phyloP scores from a whole-genome alignment of 352 stramenopile species.

The Globisporangium splendens region DNA sequence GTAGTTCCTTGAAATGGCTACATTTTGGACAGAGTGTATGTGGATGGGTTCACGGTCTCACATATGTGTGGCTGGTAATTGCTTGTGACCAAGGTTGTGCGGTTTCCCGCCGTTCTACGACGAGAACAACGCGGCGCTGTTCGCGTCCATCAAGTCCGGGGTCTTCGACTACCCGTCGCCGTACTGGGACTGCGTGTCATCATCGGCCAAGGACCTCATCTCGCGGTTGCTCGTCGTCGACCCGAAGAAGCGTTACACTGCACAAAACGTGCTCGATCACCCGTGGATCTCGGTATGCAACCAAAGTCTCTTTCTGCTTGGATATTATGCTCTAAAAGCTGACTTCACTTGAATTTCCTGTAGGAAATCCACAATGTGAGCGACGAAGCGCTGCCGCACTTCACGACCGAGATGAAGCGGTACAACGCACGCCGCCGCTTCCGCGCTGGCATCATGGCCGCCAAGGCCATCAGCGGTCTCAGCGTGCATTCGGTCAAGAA shows the following conservation, averaged over 20 bases:
- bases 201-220: slow-evolving; percentile 92
- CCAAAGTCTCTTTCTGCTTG: not conserved
- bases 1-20: not conserved
- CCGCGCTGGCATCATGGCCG: slow-evolving; percentile 74
- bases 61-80: no score
- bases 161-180: slow-evolving; percentile 91
- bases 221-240: slow-evolving; percentile 88
- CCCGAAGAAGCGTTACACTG: slow-evolving; percentile 86
- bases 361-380: slow-evolving; percentile 67
- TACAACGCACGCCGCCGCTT: slow-evolving; percentile 84
- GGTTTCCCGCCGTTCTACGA: slow-evolving; percentile 97
- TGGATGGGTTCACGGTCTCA: no score
- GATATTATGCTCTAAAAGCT: not conserved
- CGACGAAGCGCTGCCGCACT: slow-evolving; percentile 77
- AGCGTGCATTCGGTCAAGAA: slow-evolving; percentile 33
- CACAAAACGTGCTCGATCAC: slow-evolving; percentile 78
- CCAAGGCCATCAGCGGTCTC: slow-evolving; percentile 63
- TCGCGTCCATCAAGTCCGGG: slow-evolving; percentile 86
- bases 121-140: slow-evolving; percentile 88
- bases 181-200: slow-evolving; percentile 93
- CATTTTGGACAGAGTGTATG: no score
- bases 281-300: slow-evolving; percentile 71
- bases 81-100: slow-evolving; percentile 53
- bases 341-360: not conserved
- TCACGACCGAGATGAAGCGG: slow-evolving; percentile 88